Conservation (phyloP, 306 rosid genomes). For the Begonia loranthoides region DNA sequence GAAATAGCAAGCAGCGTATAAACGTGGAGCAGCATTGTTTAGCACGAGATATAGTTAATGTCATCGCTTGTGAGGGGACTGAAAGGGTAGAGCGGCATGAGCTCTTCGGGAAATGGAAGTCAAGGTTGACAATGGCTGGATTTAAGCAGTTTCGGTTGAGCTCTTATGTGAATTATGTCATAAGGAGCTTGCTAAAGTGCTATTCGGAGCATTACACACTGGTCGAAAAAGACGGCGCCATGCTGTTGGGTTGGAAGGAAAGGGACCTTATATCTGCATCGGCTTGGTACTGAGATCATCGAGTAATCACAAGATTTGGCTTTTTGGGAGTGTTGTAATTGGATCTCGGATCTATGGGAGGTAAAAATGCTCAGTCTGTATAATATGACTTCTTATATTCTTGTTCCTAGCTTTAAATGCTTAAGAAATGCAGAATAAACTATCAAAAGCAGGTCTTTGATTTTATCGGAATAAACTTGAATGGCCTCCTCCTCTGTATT, state of each 20-base stretch:
- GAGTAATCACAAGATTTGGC: no score
- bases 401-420: no score
- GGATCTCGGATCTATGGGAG: no score
- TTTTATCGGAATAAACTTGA: no score
- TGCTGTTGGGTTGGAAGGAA: constrained; percentile 85
- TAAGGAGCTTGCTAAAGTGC: constrained; percentile 47
- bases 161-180: constrained; percentile 73
- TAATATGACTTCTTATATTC: no score
- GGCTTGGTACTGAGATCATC: constrained; percentile 86
- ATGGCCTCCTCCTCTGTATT: no score
- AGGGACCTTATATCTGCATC: constrained; percentile 87
- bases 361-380: no score
- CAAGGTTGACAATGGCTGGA: constrained; percentile 91
- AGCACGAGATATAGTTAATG: constrained; percentile 73
- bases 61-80: constrained; percentile 83
- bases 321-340: no score
- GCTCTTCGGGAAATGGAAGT: constrained; percentile 89
- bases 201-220: constrained; percentile 75
- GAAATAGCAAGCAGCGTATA: constrained; percentile 63
- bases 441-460: no score
- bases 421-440: no score
- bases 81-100: constrained; percentile 89
- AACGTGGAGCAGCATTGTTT: constrained; percentile 84
- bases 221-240: constrained; percentile 77
- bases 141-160: constrained; percentile 66